These are phyloP conservation scores for Lenzites betulinus DNA, from an alignment of 768 basidiomycete genomes.

Conservation along the genomic window DNA sequence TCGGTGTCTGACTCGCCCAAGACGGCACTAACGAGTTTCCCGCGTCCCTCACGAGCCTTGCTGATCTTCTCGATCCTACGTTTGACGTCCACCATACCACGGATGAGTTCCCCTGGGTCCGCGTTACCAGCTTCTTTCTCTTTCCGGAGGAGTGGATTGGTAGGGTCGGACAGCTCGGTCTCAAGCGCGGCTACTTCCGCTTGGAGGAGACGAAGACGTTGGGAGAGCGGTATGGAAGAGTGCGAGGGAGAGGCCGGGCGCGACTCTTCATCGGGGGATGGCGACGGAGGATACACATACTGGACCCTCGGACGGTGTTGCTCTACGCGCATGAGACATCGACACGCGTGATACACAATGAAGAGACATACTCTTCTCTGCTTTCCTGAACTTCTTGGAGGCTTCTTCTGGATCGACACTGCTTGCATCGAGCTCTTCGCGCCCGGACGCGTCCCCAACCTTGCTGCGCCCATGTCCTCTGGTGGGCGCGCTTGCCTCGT, in stretches of 20 bases:
- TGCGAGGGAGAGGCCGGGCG: conserved; percentile 46
- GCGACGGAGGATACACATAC: conserved; percentile 72
- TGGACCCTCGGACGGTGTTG: conserved; percentile 51
- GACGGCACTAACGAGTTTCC: conserved; percentile 60
- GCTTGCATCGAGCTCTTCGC: conserved; percentile 71
- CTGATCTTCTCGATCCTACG: conserved; percentile 67
- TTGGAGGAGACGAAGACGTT: conserved; percentile 61
- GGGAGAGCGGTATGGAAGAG: conserved; percentile 34
- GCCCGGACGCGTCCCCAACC: conserved; percentile 41
- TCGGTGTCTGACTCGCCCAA: conserved; percentile 37
- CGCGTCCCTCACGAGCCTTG: conserved; percentile 65
- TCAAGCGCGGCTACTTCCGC: conserved; percentile 82
- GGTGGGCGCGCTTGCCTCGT: conserved; percentile 52
- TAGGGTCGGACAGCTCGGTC: conserved; percentile 76
- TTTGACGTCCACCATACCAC: conserved; percentile 75
- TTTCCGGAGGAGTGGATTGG: conserved; percentile 65
- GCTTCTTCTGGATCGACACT: conserved; percentile 67
- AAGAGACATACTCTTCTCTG: conserved; percentile 50
- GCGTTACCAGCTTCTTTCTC: conserved; percentile 61
- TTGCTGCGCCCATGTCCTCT: conserved; percentile 41
- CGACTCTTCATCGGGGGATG: conserved; percentile 49
- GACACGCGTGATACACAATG: background rate
- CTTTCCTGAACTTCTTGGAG: conserved; percentile 66
- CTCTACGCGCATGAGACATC: conserved; percentile 34
- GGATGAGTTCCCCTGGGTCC: conserved; percentile 75